Percentiles rank a stretch among this genome's conserved stretches.
Conservation (phyloP, 2,329 filamentous ascomycete species). For the Neoascochyta sp. region DNA sequence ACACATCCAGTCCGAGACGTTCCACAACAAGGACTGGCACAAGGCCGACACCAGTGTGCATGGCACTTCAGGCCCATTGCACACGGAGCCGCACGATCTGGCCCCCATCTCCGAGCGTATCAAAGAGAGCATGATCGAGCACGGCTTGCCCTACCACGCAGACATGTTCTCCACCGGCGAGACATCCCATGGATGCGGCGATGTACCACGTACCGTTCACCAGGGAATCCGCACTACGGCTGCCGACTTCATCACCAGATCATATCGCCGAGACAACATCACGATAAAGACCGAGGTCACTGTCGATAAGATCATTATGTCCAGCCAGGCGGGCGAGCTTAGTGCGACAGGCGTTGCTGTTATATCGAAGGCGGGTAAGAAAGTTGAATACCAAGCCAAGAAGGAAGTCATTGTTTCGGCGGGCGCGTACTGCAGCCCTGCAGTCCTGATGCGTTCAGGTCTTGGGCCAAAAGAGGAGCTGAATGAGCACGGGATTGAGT, state of each 20-base stretch:
- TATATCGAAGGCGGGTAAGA: conserved; percentile 42
- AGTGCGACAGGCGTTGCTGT: conserved; percentile 47
- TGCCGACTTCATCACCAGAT: conserved; percentile 42
- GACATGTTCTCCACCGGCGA: conserved; percentile 57
- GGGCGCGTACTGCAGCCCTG: conserved; percentile 33
- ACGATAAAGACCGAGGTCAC: conserved; percentile 32
- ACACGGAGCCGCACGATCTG: conserved; percentile 56
- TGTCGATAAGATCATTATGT: conserved; percentile 48
- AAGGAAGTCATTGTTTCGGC: conserved; percentile 36
- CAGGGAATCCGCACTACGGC: conserved; percentile 28
- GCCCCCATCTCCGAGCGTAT: conserved; percentile 57
- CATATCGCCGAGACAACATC: conserved; percentile 36
- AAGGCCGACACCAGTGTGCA: conserved; percentile 48
- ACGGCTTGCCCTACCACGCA: conserved; percentile 53
- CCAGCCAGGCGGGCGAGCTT: conserved; percentile 32
- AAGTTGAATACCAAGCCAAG: conserved; percentile 30
- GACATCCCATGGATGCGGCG: conserved; percentile 29
- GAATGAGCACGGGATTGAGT: conserved; percentile 49
- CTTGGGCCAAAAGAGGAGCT: conserved; percentile 57
- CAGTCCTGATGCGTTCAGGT: conserved; percentile 51
- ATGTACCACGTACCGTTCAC: conserved; percentile 31
- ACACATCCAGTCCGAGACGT: conserved; percentile 48
- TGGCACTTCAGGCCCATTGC: conserved; percentile 47
- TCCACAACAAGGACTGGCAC: conserved; percentile 58
- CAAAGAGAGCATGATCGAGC: conserved; percentile 53